Base-by-base conservation (phyloP, 73 alveolate genomes). In the Paramecium sexaurelia region DNA sequence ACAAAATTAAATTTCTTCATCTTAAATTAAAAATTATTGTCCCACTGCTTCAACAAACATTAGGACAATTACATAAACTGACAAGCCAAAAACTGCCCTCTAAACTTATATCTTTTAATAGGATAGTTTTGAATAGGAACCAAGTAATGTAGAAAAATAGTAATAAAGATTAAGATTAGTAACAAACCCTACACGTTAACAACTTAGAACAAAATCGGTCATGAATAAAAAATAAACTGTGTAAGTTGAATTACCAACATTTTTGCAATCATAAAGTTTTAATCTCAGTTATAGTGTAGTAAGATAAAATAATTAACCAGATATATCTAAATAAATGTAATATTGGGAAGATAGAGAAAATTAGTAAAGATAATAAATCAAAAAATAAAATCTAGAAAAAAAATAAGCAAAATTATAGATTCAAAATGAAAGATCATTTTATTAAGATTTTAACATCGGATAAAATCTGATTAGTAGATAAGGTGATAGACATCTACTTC, bases 41-140 rank as follows among this genome's bases (percentile, higher is more conserved):
- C 43, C 43, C 11, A 73, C 87, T 36, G 87, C 57, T 1, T 73
- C 87, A 32, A 73, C 87, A 11, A 73, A 73, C 11, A 17, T 73
- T 0, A 73, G 57, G 13, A 73, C 87, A 11, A 39, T 73, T 20
- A 39, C 57, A 3, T 73, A 36, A 33, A 33, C 66, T 13, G 87
- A 73, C 9, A 73, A 39, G 35, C 87, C 87, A 11, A 73, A 61
- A 61, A 61, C 87, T 10, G 57, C 87, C 7, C 19, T 36, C 0
- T n/a, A 73, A 73, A 36, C 87, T 1, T 73, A 1, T 39, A 36
- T 73, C 1, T 36, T 36, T 39, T 7, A 20, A 73, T 36, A 39
- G 32, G 87, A 73, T n/a, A 20, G 36, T 27, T 33, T 36, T 11
- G 87, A 73, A 11, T 73, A 35, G 13, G 87, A 73, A 33, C 19